phyloP scores from a whole-genome alignment of 768 basidiomycete species.

The Rhodotorula toruloides region DNA sequence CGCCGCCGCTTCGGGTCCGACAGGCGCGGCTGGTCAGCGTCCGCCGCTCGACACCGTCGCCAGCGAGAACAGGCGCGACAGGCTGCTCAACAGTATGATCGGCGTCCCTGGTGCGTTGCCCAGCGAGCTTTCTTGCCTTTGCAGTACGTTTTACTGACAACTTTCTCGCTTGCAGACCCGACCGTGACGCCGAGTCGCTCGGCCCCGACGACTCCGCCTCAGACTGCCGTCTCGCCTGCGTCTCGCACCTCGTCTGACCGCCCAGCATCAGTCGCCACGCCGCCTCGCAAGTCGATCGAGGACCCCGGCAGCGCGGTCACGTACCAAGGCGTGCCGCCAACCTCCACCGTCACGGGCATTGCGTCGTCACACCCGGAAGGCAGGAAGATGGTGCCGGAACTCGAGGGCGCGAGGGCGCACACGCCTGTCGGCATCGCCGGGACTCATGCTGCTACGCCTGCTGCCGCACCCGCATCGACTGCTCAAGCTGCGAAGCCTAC shows the following conservation, averaged over 20 bases:
- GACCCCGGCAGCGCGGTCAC: not conserved
- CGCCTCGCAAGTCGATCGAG: not conserved
- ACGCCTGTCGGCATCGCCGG: too few relatives aligned
- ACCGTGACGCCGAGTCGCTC: not conserved
- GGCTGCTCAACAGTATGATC: slow-evolving; percentile 13
- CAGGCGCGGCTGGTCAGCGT: not conserved
- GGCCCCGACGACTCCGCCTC: not conserved
- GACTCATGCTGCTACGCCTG: too few relatives aligned
- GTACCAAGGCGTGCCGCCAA: not conserved
- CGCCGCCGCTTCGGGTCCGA: not conserved
- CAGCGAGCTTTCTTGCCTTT: not conserved
- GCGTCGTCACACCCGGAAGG: not conserved
- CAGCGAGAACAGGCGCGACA: slow-evolving; percentile 14
- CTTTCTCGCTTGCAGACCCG: not conserved
- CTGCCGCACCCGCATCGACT: too few relatives aligned
- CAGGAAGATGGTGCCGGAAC: too few relatives aligned
- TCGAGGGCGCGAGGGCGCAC: too few relatives aligned
- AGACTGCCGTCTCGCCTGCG: not conserved
- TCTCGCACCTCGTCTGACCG: not conserved
- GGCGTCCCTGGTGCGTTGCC: slow-evolving; percentile 14
- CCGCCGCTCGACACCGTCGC: slow-evolving; percentile 2
- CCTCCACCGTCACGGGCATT: not conserved
- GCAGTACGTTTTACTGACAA: not conserved
- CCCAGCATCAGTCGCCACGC: not conserved
- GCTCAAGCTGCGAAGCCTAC: too few relatives aligned